Conservation (phyloP, 176 grass and related monocot species). For the Lolium rigidum region DNA sequence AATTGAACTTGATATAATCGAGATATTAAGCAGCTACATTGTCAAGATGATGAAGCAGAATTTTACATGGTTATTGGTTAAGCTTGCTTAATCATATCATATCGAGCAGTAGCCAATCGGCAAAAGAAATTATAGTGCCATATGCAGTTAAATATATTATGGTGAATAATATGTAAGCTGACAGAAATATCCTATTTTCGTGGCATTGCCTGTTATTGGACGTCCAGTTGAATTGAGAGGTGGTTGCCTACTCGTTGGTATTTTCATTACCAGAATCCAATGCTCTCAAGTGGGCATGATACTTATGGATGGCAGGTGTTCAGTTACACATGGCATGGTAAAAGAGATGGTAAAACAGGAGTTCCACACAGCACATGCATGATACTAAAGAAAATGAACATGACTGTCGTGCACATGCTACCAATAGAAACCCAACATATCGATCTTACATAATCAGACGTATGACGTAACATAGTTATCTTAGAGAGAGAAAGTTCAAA, state of each 20-base stretch:
- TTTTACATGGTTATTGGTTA: not conserved
- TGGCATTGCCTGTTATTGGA: not conserved
- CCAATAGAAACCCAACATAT: not conserved
- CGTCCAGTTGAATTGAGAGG: not conserved
- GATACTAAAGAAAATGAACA: conserved; percentile 11
- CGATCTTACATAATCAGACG: not conserved
- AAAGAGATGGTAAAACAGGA: not conserved
- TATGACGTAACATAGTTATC: not conserved
- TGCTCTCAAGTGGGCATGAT: not conserved
- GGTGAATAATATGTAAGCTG: not conserved
- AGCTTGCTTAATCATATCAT: not conserved
- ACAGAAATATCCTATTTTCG: not conserved
- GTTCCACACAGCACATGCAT: conserved; percentile 28
- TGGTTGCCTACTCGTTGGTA: not conserved
- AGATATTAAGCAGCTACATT: conserved; percentile 1
- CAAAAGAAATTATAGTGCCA: not conserved
- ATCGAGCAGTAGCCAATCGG: not conserved
- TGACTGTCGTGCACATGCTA: conserved; percentile 15
- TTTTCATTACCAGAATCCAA: conserved; percentile 9
- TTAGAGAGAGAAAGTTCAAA: conserved; percentile 16
- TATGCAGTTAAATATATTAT: conserved; percentile 21
- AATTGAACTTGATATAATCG: not conserved
- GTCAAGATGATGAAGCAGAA: not conserved
- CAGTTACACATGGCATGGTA: not conserved
- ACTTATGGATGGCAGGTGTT: not conserved